Base-by-base conservation (phyloP, 2,329 filamentous ascomycete species). In the Aureobasidium mangrovei region DNA sequence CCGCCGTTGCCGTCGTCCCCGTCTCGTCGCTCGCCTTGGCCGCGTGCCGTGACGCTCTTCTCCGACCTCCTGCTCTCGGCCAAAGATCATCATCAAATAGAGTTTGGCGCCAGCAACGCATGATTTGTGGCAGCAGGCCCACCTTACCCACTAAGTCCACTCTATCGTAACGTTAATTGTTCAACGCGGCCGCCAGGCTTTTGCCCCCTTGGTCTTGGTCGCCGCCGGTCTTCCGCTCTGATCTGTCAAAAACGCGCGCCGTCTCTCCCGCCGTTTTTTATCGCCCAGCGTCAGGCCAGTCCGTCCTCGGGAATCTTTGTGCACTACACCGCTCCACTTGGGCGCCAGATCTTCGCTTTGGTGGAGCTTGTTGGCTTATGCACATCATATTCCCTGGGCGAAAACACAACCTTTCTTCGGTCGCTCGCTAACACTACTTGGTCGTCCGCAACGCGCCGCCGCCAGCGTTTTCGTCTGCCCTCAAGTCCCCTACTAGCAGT, bases 331-430 rank as follows among this genome's bases (percentile, higher is more conserved):
- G 39, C 55, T 60, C 54, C 54, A 58, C 58, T 57, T 53, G 53
- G 59, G 57, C 65, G 63, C 63, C 64, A 65, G 63, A 65, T 65
- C 51, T 31, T 56, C 56, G 35, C 56, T 49, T 52, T 54, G 56
- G 65, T 64, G 63, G 63, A 65, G 62, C 62, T 64, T 62, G 59
- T 60, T 58, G 57, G 56, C 55, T 52, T 58, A 65, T 74, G 72
- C 69, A 73, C 69, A 74, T 75, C 72, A 74, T 70, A 71, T 72
- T 71, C 69, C 62, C 69, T 69, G 59, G 65, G 67, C 73, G 61
- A 64, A 62, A 64, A 64, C 64, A 64, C 61, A 65, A 61, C 59
- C 59, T 65, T 63, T 61, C 62, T 62, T 60, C 61, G 61, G 61
- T 56, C 59, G 49, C 60, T 59, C 59, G 63, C 63, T 59, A 60